A percentile compares a stretch with the other conserved stretches of the same genome.
phyloP scores from a whole-genome alignment of 2,329 filamentous ascomycete genomes.

The Pseudogymnoascus sp. region DNA sequence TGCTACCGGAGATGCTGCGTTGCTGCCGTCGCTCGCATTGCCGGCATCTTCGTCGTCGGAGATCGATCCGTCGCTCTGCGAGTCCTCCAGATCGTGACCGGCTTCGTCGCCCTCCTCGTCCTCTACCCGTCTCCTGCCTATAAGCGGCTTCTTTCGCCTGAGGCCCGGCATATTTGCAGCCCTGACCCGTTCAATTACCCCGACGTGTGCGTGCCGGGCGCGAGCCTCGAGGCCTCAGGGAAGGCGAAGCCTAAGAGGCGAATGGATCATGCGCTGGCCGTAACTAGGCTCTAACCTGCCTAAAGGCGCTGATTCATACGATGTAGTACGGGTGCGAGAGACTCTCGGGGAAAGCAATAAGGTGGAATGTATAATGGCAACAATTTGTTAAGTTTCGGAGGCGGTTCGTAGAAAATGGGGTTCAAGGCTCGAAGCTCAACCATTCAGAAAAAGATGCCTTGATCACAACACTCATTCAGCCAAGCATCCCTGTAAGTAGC shows the following conservation, averaged over 20 bases:
- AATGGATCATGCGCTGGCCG: conserved; percentile 9
- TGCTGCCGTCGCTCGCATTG: conserved; percentile 58
- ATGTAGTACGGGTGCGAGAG: background rate
- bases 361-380: conserved; percentile 8
- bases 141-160: conserved; percentile 53
- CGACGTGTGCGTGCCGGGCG: background rate
- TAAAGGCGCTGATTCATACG: conserved; percentile 1
- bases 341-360: background rate
- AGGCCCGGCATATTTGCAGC: conserved; percentile 7
- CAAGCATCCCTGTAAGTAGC: conserved; percentile 9
- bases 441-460: conserved; percentile 11
- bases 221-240: conserved; percentile 5
- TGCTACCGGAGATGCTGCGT: conserved; percentile 32
- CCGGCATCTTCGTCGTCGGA: conserved; percentile 54
- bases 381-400: background rate
- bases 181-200: conserved; percentile 6
- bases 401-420: background rate
- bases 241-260: conserved; percentile 4
- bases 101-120: conserved; percentile 66
- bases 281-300: background rate
- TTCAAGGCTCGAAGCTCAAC: conserved; percentile 3
- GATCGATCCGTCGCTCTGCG: conserved; percentile 56
- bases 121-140: conserved; percentile 60
- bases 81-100: conserved; percentile 51
- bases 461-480: conserved; percentile 9